phyloP scores from a whole-genome alignment of 2,329 filamentous ascomycete genomes.

The Calcarisporium arbuscula region DNA sequence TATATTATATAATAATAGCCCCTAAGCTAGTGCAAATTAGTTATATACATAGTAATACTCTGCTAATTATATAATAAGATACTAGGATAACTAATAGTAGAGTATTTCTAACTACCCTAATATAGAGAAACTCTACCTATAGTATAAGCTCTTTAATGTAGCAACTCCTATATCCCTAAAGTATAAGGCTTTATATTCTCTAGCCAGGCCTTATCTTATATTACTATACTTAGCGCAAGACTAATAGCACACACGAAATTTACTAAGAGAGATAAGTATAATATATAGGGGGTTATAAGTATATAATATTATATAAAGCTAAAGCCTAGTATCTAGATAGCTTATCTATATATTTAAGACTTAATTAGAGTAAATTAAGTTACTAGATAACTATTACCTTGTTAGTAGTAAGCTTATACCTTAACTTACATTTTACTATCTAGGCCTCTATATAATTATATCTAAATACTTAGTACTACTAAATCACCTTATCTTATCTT shows the following conservation, averaged over 20 bases:
- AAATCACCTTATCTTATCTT: background rate
- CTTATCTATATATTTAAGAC: background rate
- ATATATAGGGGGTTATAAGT: background rate
- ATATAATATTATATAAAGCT: background rate
- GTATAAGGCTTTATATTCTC: background rate
- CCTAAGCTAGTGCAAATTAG: constrained; percentile 1
- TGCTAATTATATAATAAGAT: constrained; percentile 1
- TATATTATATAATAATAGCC: background rate
- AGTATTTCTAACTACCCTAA: background rate
- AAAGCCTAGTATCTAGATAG: background rate
- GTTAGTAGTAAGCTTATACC: background rate
- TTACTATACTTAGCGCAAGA: background rate
- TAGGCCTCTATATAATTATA: background rate
- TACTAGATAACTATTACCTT: background rate
- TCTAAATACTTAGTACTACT: background rate
- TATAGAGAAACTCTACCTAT: constrained; percentile 1
- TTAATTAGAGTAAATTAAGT: constrained; percentile 1
- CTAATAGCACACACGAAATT: background rate
- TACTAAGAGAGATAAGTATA: background rate
- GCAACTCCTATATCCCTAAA: background rate
- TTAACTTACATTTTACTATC: background rate
- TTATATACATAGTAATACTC: background rate
- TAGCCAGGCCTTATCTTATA: background rate
- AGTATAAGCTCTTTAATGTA: background rate
- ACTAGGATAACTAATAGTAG: background rate